These are phyloP conservation scores for Thelonectria olida DNA, from an alignment of 2,329 filamentous ascomycete species.

Conservation along the genomic window DNA sequence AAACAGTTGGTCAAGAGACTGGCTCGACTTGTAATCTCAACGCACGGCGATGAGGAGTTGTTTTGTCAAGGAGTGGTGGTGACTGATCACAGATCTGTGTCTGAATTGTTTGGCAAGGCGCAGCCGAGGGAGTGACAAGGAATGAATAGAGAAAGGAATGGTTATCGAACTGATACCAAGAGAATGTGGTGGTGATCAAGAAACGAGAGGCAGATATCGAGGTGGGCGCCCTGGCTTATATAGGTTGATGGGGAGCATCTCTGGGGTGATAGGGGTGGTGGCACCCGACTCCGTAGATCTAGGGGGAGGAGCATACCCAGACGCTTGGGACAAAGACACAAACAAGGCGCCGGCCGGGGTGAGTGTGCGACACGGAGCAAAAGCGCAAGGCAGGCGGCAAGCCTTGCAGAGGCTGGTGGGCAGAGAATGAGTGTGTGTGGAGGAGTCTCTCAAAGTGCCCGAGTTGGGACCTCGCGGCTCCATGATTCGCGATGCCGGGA, in stretches of 20 bases:
- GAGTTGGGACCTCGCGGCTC: conserved; percentile 18
- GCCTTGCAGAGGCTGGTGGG: background rate
- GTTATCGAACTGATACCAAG: conserved; percentile 27
- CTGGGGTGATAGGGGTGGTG: conserved; percentile 15
- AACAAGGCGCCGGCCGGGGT: conserved; percentile 7
- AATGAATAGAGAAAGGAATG: conserved; percentile 29
- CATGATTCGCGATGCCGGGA: conserved; percentile 35
- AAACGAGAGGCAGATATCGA: conserved; percentile 11
- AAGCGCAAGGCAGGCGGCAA: conserved; percentile 4
- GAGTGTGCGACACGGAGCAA: conserved; percentile 11
- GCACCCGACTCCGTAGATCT: conserved; percentile 25
- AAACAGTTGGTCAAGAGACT: conserved; percentile 33
- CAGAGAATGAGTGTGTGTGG: background rate
- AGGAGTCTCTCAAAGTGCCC: background rate
- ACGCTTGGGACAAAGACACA: conserved; percentile 27
- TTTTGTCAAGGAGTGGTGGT: conserved; percentile 35
- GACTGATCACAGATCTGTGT: conserved; percentile 43
- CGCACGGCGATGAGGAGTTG: conserved; percentile 41
- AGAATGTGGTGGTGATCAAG: conserved; percentile 29
- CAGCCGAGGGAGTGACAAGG: conserved; percentile 38
- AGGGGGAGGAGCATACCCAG: conserved; percentile 20
- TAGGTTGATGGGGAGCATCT: conserved; percentile 19
- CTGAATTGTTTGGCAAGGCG: conserved; percentile 33
- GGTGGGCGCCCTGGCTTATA: conserved; percentile 36
- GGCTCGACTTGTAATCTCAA: conserved; percentile 40